Conservation (phyloP, 768 basidiomycete species). For the Hypholoma sublateritium region DNA sequence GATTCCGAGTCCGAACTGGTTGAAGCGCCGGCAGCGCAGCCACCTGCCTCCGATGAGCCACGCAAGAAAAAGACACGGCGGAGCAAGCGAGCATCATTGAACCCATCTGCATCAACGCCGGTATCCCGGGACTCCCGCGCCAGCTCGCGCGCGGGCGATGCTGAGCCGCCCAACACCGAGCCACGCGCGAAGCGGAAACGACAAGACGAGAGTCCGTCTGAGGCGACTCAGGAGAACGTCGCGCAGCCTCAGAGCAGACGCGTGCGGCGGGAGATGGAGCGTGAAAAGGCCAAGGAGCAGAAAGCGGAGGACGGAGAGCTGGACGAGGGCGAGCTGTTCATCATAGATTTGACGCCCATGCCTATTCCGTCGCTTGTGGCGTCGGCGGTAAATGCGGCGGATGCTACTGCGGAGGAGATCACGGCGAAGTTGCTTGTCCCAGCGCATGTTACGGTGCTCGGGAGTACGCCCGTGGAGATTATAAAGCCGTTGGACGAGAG, state of each 20-base stretch:
- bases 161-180: not conserved
- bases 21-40: not conserved
- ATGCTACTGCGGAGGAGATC: not conserved
- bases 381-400: not conserved
- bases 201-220: not conserved
- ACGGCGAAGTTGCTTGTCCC: conserved; percentile 54
- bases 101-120: not conserved
- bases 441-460: conserved; percentile 64
- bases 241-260: not conserved
- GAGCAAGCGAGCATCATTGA: not conserved
- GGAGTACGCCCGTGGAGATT: conserved; percentile 45
- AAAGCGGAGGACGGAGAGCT: not conserved
- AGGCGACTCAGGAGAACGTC: not conserved
- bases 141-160: not conserved
- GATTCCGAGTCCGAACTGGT: not conserved
- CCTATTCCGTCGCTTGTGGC: not conserved
- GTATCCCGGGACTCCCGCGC: not conserved
- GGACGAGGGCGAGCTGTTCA: conserved; percentile 1
- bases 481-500: conserved; percentile 39
- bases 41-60: not conserved
- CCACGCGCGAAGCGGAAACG: conserved; percentile 2
- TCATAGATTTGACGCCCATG: conserved; percentile 5
- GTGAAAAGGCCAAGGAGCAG: not conserved
- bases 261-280: not conserved
- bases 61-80: conserved; percentile 3